Conservation (phyloP, 2,329 filamentous ascomycete genomes). For the Fusarium sp. region DNA sequence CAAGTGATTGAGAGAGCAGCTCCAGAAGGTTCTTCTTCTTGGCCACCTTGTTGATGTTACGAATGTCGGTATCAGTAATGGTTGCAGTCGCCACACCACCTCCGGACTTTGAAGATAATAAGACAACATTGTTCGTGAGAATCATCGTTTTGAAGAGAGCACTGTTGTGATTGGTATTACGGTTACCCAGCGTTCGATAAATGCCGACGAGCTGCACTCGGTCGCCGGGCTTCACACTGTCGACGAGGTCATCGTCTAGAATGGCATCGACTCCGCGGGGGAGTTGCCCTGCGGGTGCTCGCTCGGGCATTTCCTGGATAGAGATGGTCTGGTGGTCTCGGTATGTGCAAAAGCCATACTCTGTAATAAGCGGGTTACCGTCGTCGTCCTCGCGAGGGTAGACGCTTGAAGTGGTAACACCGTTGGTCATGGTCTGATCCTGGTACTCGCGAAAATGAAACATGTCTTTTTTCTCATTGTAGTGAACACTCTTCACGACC, state of each 20-base stretch:
- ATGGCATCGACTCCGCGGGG: constrained; percentile 96
- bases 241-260: constrained; percentile 94
- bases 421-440: constrained; percentile 97
- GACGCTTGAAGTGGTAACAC: constrained; percentile 87
- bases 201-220: constrained; percentile 97
- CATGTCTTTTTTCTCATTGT: constrained; percentile 85
- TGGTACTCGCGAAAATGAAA: constrained; percentile 92
- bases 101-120: constrained; percentile 94
- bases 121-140: constrained; percentile 92
- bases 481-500: constrained; percentile 98
- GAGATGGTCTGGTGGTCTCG: constrained; percentile 97
- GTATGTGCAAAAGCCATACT: constrained; percentile 96
- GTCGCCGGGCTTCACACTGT: constrained; percentile 94
- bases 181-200: constrained; percentile 92
- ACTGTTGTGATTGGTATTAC: constrained; percentile 89
- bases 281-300: constrained; percentile 93
- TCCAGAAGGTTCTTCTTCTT: constrained; percentile 97
- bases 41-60: constrained; percentile 97
- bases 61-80: constrained; percentile 96
- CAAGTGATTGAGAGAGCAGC: constrained; percentile 90
- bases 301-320: constrained; percentile 98
- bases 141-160: constrained; percentile 95
- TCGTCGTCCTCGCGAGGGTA: constrained; percentile 95
- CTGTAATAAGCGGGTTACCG: constrained; percentile 90
- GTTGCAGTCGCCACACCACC: constrained; percentile 90